Evolutionary conservation across 2,329 filamentous ascomycete species (phyloP).

Genomic region (Fusarium sp.): DNA sequence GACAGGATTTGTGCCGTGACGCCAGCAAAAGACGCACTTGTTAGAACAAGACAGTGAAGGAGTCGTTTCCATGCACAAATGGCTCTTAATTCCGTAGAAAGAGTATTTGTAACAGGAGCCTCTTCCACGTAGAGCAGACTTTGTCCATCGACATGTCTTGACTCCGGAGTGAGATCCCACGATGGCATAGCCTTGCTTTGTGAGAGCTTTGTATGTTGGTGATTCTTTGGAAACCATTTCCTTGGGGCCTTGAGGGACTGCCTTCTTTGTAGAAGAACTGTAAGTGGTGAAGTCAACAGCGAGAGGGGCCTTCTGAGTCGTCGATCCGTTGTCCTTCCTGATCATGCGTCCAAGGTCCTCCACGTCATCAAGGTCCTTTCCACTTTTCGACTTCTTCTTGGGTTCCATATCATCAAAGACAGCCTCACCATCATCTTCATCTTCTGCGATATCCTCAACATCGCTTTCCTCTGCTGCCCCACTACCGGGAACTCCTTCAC

Average conservation of each 20-base stretch:
- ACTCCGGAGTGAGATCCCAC: slow-evolving; percentile 96
- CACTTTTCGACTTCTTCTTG: slow-evolving; percentile 55
- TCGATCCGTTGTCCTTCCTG: slow-evolving; percentile 55
- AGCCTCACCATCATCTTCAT: slow-evolving; percentile 67
- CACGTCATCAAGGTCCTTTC: slow-evolving; percentile 75
- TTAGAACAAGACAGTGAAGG: slow-evolving; percentile 96
- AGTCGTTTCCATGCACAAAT: slow-evolving; percentile 98
- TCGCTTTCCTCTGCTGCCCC: slow-evolving; percentile 89
- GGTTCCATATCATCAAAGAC: slow-evolving; percentile 55
- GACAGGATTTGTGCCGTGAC: slow-evolving; percentile 96
- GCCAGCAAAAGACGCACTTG: slow-evolving; percentile 99
- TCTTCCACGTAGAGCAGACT: slow-evolving; percentile 91
- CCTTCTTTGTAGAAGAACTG: slow-evolving; percentile 62
- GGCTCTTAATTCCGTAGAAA: slow-evolving; percentile 96
- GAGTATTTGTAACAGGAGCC: slow-evolving; percentile 98
- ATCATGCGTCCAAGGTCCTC: slow-evolving; percentile 83
- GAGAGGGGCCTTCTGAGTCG: slow-evolving; percentile 62
- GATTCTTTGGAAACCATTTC: slow-evolving; percentile 96
- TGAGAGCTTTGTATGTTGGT: slow-evolving; percentile 88
- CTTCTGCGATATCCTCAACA: slow-evolving; percentile 74
- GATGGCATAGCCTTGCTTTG: slow-evolving; percentile 96
- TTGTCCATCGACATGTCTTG: slow-evolving; percentile 99
- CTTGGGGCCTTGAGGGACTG: slow-evolving; percentile 68
- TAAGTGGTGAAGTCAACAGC: slow-evolving; percentile 90
- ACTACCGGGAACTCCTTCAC: slow-evolving; percentile 79